Percentiles rank a stretch among this genome's conserved stretches.
Conservation (phyloP, 495 filamentous ascomycete species). For the Geopyxis carbonaria region DNA sequence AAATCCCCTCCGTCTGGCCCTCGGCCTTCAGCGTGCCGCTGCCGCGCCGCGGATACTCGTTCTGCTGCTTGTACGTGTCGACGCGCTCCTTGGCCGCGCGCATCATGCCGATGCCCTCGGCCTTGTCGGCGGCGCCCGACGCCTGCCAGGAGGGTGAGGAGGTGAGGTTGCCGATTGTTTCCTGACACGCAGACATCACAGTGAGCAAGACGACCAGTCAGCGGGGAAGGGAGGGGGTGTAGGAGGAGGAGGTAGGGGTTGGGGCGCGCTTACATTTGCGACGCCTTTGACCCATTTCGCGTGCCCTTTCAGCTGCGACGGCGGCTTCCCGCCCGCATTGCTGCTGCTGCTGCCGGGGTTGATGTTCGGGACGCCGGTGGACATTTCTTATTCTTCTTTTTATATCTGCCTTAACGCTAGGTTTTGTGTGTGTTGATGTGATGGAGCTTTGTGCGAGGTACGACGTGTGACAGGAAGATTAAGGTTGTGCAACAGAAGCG, state of each 20-base stretch:
- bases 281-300: conserved; percentile 3
- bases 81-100: conserved; percentile 2
- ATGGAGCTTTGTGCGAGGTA: no score
- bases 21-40: neutral
- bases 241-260: neutral
- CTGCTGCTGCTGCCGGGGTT: neutral
- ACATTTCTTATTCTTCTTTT: no score
- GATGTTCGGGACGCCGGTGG: conserved; percentile 4
- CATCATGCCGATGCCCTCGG: conserved; percentile 1
- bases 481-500: no score
- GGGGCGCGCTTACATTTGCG: neutral
- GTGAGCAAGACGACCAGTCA: no score
- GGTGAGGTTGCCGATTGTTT: neutral
- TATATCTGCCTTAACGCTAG: no score
- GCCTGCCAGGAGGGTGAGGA: neutral
- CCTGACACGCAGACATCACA: no score
- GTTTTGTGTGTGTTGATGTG: no score
- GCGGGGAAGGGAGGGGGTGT: no score
- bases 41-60: neutral
- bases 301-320: neutral
- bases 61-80: neutral
- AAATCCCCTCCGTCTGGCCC: neutral
- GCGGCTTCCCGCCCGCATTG: neutral
- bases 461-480: no score
- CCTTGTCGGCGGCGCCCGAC: neutral